These are phyloP conservation scores for Melaleuca alternifolia DNA, from an alignment of 345 rosid species.

Conservation along the genomic window DNA sequence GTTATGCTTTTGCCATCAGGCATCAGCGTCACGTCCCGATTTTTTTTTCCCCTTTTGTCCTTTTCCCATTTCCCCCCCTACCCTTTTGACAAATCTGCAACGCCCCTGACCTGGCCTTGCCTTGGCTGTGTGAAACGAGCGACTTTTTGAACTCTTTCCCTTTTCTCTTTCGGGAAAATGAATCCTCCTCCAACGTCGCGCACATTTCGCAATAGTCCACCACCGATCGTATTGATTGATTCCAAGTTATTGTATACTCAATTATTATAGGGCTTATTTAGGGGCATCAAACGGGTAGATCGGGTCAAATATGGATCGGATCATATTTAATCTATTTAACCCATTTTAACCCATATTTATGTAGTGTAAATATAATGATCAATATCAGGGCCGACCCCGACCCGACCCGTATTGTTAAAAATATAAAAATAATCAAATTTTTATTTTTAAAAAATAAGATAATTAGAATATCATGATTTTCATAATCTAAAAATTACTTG, in stretches of 20 bases:
- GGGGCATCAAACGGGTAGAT: too few relatives aligned
- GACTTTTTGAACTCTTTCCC: neutral
- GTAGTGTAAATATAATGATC: too few relatives aligned
- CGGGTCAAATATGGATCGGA: too few relatives aligned
- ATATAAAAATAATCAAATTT: too few relatives aligned
- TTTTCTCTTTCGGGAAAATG: neutral
- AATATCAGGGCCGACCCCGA: too few relatives aligned
- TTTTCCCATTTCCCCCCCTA: neutral
- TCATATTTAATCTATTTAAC: too few relatives aligned
- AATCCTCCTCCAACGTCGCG: neutral
- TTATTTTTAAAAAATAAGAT: too few relatives aligned
- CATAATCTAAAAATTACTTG: too few relatives aligned
- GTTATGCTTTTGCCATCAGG: neutral
- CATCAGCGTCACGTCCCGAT: neutral
- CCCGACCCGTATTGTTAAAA: too few relatives aligned
- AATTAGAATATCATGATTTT: too few relatives aligned
- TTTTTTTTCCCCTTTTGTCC: neutral
- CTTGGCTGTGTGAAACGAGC: neutral
- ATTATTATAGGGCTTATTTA: neutral
- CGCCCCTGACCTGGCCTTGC: neutral
- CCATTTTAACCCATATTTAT: too few relatives aligned
- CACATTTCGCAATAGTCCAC: neutral
- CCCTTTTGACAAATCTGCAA: neutral
- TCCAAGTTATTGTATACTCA: neutral
- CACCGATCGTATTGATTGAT: neutral